Percentiles rank a stretch among this genome's conserved stretches.
Evolutionary conservation across 345 rosid genomes (phyloP).

Genomic region (Euphorbia lathyris): DNA sequence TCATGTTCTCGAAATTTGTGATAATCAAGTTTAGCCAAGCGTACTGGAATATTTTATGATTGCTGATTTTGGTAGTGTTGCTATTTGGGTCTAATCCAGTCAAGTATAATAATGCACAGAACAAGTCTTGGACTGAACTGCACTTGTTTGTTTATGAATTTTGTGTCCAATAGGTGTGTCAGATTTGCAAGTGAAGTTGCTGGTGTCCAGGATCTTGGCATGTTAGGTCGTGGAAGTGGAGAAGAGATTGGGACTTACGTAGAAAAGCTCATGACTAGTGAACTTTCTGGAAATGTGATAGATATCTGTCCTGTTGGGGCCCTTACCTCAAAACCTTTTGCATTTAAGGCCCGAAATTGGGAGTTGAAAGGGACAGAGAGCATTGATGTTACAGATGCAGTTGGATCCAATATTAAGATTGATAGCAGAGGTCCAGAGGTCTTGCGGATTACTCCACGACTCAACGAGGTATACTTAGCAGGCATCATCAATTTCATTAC

Average conservation of each 20-base stretch:
- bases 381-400: constrained; percentile 94
- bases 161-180: constrained; percentile 61
- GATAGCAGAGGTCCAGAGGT: constrained; percentile 99
- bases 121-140: constrained; percentile 9
- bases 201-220: constrained; percentile 97
- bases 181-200: constrained; percentile 98
- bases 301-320: constrained; percentile 99
- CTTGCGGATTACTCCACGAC: constrained; percentile 82
- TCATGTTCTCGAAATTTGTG: not conserved
- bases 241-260: constrained; percentile 99
- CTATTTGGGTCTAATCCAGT: not conserved
- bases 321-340: constrained; percentile 96
- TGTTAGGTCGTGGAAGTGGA: constrained; percentile 98
- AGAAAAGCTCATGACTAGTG: constrained; percentile 98
- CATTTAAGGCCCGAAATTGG: constrained; percentile 98
- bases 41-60: not conserved
- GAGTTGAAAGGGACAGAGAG: constrained; percentile 96
- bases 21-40: not conserved
- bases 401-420: constrained; percentile 92
- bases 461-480: constrained; percentile 68
- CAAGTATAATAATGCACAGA: not conserved
- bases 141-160: not conserved
- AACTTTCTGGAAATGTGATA: constrained; percentile 95
- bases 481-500: constrained; percentile 11
- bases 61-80: constrained; percentile 6